Evolutionary conservation across 2,329 filamentous ascomycete genomes (phyloP).

Genomic region (Hortaea sp.): DNA sequence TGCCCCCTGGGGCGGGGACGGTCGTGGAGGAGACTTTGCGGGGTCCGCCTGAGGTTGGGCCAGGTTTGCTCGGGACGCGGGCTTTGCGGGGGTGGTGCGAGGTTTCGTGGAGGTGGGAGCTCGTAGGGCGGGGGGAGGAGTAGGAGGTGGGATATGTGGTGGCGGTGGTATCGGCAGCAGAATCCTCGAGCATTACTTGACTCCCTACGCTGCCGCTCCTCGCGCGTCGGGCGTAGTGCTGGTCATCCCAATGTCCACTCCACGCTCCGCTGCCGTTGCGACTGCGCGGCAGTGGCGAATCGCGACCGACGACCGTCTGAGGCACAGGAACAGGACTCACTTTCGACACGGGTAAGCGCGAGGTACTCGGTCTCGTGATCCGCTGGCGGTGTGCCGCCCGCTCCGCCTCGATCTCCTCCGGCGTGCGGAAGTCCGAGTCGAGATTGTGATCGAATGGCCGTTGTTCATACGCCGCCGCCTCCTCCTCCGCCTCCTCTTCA

Average conservation of each 20-base stretch:
- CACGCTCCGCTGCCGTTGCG: constrained; percentile 46
- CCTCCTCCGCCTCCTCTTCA: constrained; percentile 22
- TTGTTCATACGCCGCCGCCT: too few species aligned
- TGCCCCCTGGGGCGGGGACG: constrained; percentile 17
- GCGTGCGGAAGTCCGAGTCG: constrained; percentile 62
- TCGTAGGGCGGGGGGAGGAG: constrained; percentile 28
- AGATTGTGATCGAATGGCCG: constrained; percentile 33
- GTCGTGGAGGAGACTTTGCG: constrained; percentile 30
- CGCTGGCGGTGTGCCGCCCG: constrained; percentile 38
- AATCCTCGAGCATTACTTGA: constrained; percentile 43
- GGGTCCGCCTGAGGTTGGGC: constrained; percentile 27
- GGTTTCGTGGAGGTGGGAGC: constrained; percentile 7
- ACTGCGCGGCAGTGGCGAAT: constrained; percentile 55
- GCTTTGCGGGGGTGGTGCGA: constrained; percentile 28
- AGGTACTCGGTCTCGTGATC: constrained; percentile 42
- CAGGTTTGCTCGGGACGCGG: constrained; percentile 28
- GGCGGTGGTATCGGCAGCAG: constrained; percentile 20
- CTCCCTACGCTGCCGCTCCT: constrained; percentile 58
- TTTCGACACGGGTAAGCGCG: constrained; percentile 79
- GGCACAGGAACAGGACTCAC: constrained; percentile 68
- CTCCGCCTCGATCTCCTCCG: constrained; percentile 63
- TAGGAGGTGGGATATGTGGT: constrained; percentile 10
- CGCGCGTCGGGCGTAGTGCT: constrained; percentile 39
- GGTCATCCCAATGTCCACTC: constrained; percentile 43
- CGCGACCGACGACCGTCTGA: constrained; percentile 61